These are phyloP conservation scores for Marasmius fiardii DNA, from an alignment of 1,284 basidiomycete genomes.

Conservation along the genomic window DNA sequence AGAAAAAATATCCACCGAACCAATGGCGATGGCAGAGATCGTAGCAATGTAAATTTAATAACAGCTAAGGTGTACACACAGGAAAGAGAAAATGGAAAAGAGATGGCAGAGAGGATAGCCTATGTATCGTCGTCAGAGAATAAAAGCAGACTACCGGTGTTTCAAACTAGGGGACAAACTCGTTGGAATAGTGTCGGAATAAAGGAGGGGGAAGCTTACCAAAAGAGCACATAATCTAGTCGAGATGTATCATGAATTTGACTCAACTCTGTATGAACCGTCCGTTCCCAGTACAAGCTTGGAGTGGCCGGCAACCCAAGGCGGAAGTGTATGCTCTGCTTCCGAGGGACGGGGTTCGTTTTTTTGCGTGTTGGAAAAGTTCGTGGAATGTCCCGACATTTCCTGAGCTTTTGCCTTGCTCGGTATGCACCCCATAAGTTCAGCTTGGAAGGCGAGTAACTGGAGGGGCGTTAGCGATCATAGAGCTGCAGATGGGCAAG, in stretches of 20 bases:
- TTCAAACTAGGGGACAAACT: too few species aligned
- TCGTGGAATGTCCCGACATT: slow-evolving; percentile 5
- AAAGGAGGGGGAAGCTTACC: too few species aligned
- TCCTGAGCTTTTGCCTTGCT: slow-evolving; percentile 32
- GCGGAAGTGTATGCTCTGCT: not conserved
- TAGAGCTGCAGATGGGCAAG: too few species aligned
- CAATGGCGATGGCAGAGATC: too few species aligned
- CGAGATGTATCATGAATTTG: not conserved
- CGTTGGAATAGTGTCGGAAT: not conserved
- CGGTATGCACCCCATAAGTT: slow-evolving; percentile 39
- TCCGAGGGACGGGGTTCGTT: not conserved
- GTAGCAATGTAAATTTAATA: too few species aligned
- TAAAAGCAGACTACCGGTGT: too few species aligned
- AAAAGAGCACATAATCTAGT: not conserved
- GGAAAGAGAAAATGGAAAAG: too few species aligned
- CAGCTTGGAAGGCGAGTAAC: not conserved
- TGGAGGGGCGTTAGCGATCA: too few species aligned
- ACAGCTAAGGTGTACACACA: too few species aligned
- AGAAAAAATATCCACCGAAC: too few species aligned
- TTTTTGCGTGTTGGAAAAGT: not conserved
- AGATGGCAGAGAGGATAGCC: too few species aligned
- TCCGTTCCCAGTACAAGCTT: slow-evolving; percentile 11
- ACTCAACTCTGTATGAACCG: slow-evolving; percentile 3
- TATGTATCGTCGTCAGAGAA: too few species aligned
- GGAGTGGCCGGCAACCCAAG: slow-evolving; percentile 10